phyloP scores from a whole-genome alignment of 2,329 filamentous ascomycete genomes.

The Grosmannia huntii region DNA sequence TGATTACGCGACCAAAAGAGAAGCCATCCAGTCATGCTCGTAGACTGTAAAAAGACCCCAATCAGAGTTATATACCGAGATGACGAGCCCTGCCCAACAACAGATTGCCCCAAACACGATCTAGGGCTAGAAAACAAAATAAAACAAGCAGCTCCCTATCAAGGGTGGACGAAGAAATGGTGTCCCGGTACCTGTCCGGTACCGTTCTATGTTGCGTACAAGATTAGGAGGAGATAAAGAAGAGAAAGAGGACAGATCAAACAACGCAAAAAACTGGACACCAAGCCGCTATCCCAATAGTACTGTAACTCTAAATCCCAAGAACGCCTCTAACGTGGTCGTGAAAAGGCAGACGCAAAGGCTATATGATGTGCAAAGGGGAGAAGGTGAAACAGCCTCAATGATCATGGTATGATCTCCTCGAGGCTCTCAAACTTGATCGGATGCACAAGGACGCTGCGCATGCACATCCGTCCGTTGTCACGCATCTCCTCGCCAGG shows the following conservation, averaged over 20 bases:
- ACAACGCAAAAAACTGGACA: background rate
- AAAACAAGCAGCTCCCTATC: background rate
- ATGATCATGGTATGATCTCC: conserved; percentile 5
- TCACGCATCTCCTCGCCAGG: conserved; percentile 33
- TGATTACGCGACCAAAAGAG: no score
- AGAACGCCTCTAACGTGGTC: background rate
- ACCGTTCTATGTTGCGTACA: background rate
- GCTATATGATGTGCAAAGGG: background rate
- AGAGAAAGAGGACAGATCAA: background rate
- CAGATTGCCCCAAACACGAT: no score
- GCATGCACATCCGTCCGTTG: conserved; percentile 61
- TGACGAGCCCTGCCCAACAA: no score
- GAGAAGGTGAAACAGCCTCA: background rate
- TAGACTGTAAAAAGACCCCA: no score
- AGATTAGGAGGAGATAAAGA: background rate
- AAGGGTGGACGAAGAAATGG: background rate
- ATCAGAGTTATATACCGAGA: no score
- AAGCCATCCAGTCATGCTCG: no score
- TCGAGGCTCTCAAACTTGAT: conserved; percentile 50
- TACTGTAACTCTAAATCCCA: background rate
- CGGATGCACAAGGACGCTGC: conserved; percentile 70
- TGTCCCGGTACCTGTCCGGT: background rate
- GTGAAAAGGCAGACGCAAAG: background rate
- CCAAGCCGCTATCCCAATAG: background rate
- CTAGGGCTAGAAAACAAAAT: background rate